Evolutionary conservation across 768 basidiomycete genomes (phyloP).

Genomic region (Psilocybe tampanensis): DNA sequence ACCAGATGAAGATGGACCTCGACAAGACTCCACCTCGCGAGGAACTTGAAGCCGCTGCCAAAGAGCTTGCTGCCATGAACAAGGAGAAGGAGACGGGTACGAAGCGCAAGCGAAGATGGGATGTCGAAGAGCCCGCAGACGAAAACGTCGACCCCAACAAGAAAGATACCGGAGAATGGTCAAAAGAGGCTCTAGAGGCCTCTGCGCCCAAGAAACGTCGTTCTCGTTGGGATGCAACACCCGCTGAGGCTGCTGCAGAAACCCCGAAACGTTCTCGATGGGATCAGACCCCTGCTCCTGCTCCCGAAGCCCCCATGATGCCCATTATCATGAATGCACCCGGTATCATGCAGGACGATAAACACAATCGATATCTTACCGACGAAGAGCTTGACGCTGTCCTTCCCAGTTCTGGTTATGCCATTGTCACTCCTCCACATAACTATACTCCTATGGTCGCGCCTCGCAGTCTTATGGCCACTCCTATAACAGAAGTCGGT

Average conservation of each 20-base stretch:
- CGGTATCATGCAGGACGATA: slow-evolving; percentile 88
- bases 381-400: slow-evolving; percentile 96
- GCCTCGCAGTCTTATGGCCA: slow-evolving; percentile 63
- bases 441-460: slow-evolving; percentile 85
- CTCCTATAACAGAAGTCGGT: slow-evolving; percentile 58
- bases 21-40: slow-evolving; percentile 91
- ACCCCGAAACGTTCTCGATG: slow-evolving; percentile 92
- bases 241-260: slow-evolving; percentile 67
- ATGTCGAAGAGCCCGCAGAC: slow-evolving; percentile 62
- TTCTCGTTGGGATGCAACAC: slow-evolving; percentile 96
- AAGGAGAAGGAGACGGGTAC: slow-evolving; percentile 50
- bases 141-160: slow-evolving; percentile 68
- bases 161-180: slow-evolving; percentile 67
- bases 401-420: slow-evolving; percentile 85
- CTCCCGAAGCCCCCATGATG: slow-evolving; percentile 68
- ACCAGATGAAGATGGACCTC: slow-evolving; percentile 79
- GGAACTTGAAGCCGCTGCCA: slow-evolving; percentile 73
- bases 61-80: slow-evolving; percentile 55
- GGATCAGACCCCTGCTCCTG: slow-evolving; percentile 87
- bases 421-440: slow-evolving; percentile 90
- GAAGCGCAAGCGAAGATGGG: slow-evolving; percentile 85
- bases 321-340: slow-evolving; percentile 90
- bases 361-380: slow-evolving; percentile 92
- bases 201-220: slow-evolving; percentile 88
- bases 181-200: slow-evolving; percentile 71